phyloP scores from a whole-genome alignment of 2,329 filamentous ascomycete species.

The Trichoderma gracile region DNA sequence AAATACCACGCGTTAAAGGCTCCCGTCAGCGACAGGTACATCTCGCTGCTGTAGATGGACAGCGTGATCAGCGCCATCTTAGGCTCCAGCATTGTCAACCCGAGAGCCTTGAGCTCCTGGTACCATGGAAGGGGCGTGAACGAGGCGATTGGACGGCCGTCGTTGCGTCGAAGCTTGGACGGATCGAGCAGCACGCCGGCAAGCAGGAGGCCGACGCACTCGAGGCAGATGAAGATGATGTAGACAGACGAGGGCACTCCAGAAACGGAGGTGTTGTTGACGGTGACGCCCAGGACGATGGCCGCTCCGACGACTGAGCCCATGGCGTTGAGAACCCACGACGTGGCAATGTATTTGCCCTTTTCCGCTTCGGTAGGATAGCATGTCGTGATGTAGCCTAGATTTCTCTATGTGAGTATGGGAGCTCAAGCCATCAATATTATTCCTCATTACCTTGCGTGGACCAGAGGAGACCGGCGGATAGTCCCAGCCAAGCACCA shows the following conservation, averaged over 20 bases:
- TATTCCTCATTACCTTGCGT: slow-evolving; percentile 64
- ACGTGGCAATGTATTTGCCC: slow-evolving; percentile 84
- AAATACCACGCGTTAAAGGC: slow-evolving; percentile 24
- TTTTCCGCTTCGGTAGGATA: slow-evolving; percentile 81
- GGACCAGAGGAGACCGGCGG: slow-evolving; percentile 67
- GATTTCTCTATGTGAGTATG: not conserved
- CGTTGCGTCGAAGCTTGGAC: slow-evolving; percentile 22
- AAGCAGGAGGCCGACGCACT: slow-evolving; percentile 16
- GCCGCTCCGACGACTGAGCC: slow-evolving; percentile 76
- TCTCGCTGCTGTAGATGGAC: slow-evolving; percentile 25
- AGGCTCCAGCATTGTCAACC: slow-evolving; percentile 18
- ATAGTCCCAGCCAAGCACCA: slow-evolving; percentile 47
- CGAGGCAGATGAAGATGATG: slow-evolving; percentile 24
- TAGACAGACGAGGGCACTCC: slow-evolving; percentile 25
- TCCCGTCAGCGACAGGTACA: slow-evolving; percentile 24
- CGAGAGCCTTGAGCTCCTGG: slow-evolving; percentile 25
- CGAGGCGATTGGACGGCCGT: slow-evolving; percentile 23
- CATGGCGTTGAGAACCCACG: slow-evolving; percentile 94
- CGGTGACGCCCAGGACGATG: slow-evolving; percentile 21
- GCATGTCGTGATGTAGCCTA: slow-evolving; percentile 71
- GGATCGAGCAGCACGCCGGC: slow-evolving; percentile 20
- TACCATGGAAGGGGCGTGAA: slow-evolving; percentile 23
- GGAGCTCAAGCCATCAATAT: too few species aligned
- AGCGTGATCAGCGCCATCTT: slow-evolving; percentile 26
- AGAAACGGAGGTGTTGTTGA: slow-evolving; percentile 23